Evolutionary conservation across 139 green algal species (phyloP).

Genomic region (Coccomyxa sp.): DNA sequence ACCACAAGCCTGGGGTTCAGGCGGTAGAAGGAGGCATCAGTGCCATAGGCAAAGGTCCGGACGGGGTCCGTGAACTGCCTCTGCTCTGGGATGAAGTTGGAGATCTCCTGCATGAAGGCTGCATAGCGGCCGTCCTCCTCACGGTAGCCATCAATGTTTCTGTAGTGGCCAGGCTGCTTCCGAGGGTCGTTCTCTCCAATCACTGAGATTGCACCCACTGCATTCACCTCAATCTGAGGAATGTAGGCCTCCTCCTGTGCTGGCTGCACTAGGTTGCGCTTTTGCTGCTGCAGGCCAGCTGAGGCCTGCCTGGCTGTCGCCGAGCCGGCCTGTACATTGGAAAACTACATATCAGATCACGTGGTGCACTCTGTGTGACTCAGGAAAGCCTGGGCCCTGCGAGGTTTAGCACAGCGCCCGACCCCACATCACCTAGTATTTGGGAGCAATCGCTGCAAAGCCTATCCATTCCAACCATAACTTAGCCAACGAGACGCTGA

Average conservation of each 20-base stretch:
- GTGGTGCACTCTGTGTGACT: no score
- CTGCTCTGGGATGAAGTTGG: constrained; percentile 71
- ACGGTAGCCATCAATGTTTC: constrained; percentile 69
- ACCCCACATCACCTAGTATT: no score
- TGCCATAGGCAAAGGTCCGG: constrained; percentile 92
- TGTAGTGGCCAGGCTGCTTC: constrained; percentile 1
- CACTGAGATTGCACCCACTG: constrained; percentile 55
- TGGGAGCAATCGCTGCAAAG: no score
- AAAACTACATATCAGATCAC: no score
- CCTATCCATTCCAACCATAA: no score
- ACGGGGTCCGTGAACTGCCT: constrained; percentile 85
- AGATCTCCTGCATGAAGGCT: constrained; percentile 79
- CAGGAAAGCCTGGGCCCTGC: no score
- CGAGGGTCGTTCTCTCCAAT: constrained; percentile 27
- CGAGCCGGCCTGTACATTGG: background rate
- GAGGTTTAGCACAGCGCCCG: no score
- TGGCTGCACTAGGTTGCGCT: constrained; percentile 11
- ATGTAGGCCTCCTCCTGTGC: constrained; percentile 20
- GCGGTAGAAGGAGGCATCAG: constrained; percentile 91
- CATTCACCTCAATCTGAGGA: constrained; percentile 45
- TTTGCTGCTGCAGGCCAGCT: background rate
- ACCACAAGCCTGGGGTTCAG: constrained; percentile 41
- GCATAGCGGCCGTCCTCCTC: constrained; percentile 90
- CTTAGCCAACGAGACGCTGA: no score
- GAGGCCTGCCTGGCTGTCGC: background rate